Evolutionary conservation across 2,329 filamentous ascomycete genomes (phyloP), one percentile per base, ranked within the genome.

Genomic region (Hypoxylon sp.): DNA sequence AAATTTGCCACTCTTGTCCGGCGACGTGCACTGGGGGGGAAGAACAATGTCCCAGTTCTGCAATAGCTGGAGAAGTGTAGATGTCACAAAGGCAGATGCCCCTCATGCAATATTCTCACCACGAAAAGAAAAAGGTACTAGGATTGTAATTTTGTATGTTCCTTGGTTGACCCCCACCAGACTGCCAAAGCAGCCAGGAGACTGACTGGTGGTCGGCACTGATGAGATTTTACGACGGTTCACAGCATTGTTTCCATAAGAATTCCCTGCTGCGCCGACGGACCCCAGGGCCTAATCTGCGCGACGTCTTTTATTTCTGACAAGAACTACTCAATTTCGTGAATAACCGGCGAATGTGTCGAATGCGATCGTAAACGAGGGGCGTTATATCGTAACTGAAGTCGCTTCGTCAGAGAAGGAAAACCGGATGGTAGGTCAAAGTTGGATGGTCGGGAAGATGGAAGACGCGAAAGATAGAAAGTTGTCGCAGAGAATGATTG

Each of bases 21-120:
- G 33, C 29, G 51, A n/a, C 53, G 26, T 60, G 63, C 60, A 66
- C 62, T 54, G 42, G 44, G 46, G 63, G 53, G 42, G 29, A 31
- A 61, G 59, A 67, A 69, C 60, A 71, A 67, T 54, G 54, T 47
- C 54, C 48, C 59, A 50, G 26, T 57, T 55, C 59, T 59, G 51
- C 46, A 57, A 39, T 64, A 31, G 14, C 29, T 44, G 6, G 39
- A 29, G 44, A 50, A 31, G 42, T 50, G 63, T 61, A 71, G 71
- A 74, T 69, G 65, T 75, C 71, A 76, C 73, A 72, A 71, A 72
- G 67, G 67, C 67, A 71, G 44, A 67, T 46, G 70, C 71, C 70
- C 66, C 60, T 71, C 69, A 74, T 69, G 63, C 71, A 72, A 75
- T 72, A 71, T 70, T 73, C 74, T 75, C 73, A 73, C 67, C 67